These are phyloP conservation scores for Sugiyamaella grinbergsii DNA, from an alignment of 1,139 yeast genomes.

Conservation along the genomic window DNA sequence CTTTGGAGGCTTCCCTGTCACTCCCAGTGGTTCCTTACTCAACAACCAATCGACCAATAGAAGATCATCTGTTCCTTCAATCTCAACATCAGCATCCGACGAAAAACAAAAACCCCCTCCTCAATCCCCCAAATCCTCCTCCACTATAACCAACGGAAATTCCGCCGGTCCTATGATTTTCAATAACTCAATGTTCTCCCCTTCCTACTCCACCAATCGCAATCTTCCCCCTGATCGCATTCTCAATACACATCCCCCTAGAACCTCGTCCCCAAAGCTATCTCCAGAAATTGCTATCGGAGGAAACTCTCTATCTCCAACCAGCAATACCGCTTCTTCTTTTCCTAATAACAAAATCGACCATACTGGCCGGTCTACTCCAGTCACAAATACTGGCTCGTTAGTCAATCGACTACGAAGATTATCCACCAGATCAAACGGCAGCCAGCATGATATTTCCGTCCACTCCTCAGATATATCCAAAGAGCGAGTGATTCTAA, in stretches of 20 bases:
- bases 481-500: constrained; percentile 48
- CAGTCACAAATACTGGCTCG: constrained; percentile 24
- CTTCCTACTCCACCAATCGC: constrained; percentile 7
- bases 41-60: background rate
- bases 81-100: background rate
- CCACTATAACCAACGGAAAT: constrained; percentile 3
- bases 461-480: constrained; percentile 4
- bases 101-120: background rate
- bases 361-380: constrained; percentile 3
- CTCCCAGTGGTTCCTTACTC: background rate
- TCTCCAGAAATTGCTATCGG: constrained; percentile 24
- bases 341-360: constrained; percentile 8
- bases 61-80: constrained; percentile 3
- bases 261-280: constrained; percentile 27
- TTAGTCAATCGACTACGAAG: constrained; percentile 31
- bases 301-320: constrained; percentile 18
- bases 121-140: constrained; percentile 2
- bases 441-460: constrained; percentile 11
- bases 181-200: background rate
- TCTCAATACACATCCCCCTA: constrained; percentile 24
- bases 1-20: too few species aligned
- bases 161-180: background rate
- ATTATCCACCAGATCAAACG: constrained; percentile 26
- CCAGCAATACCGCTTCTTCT: constrained; percentile 4
- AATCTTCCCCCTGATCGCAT: constrained; percentile 18